phyloP scores from a whole-genome alignment of 176 grass and related monocot species.

The Oryza coarctata region DNA sequence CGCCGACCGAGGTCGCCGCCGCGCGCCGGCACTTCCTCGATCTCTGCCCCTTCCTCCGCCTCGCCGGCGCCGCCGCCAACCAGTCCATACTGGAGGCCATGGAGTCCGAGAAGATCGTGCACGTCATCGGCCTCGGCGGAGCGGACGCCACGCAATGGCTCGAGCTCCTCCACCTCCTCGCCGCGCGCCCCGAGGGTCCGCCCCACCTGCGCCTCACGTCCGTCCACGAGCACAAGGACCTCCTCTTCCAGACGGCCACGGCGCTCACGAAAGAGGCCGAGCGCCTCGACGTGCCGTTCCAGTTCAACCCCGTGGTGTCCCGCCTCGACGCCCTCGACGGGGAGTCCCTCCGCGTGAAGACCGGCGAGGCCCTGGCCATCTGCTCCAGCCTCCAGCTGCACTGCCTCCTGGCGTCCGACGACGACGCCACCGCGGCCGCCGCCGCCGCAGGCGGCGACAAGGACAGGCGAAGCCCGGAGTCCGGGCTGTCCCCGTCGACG shows the following conservation, averaged over 20 bases:
- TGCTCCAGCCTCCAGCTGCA: conserved; percentile 76
- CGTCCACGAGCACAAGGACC: conserved; percentile 54
- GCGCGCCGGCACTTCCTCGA: conserved; percentile 70
- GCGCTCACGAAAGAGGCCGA: conserved; percentile 81
- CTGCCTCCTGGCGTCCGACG: conserved; percentile 49
- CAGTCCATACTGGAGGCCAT: conserved; percentile 80
- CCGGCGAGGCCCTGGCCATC: conserved; percentile 83
- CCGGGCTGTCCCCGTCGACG: conserved; percentile 35
- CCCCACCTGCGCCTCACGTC: conserved; percentile 84
- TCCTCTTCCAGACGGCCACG: conserved; percentile 54
- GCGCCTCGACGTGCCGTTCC: conserved; percentile 85
- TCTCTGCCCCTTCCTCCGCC: conserved; percentile 86
- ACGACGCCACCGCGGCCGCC: not conserved
- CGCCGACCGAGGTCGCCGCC: conserved; percentile 26
- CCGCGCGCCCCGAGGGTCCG: conserved; percentile 66
- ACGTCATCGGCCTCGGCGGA: conserved; percentile 77
- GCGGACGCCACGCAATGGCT: conserved; percentile 76
- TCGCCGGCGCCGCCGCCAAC: conserved; percentile 67
- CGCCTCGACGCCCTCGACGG: conserved; percentile 59
- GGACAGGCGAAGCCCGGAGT: conserved; percentile 33
- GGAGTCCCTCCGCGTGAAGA: conserved; percentile 76
- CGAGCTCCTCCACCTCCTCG: conserved; percentile 70
- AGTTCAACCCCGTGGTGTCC: conserved; percentile 70
- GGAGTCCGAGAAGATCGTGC: conserved; percentile 84
- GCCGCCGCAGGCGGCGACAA: not conserved